A percentile compares a stretch with the other conserved stretches of the same genome.
Evolutionary conservation across 164 flowering plant species (phyloP).

Genomic region (Vitis rupestris): DNA sequence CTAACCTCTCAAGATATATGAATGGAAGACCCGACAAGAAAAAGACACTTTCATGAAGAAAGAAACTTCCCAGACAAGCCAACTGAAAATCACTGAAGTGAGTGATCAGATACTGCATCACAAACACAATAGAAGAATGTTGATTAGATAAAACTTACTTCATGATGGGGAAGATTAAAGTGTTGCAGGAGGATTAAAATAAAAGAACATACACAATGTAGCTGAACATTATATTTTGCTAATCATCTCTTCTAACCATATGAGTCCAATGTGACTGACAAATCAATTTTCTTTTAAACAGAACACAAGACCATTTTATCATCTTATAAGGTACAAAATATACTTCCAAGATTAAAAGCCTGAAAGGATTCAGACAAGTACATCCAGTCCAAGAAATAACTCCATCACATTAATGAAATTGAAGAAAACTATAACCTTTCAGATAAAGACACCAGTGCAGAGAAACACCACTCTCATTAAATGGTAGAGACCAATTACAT

Average conservation of each 20-base stretch:
- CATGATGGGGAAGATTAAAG: no score
- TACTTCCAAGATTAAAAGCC: not conserved
- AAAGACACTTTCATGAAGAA: constrained; percentile 93
- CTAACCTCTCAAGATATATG: constrained; percentile 80
- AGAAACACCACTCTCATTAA: no score
- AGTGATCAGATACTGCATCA: constrained; percentile 78
- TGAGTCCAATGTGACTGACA: not conserved
- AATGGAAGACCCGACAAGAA: constrained; percentile 97
- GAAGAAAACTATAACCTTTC: not conserved
- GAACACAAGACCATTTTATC: not conserved
- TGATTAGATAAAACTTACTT: not conserved
- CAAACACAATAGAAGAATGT: not conserved
- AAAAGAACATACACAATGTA: not conserved
- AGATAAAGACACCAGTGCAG: no score
- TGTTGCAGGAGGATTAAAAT: not conserved
- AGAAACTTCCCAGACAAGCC: constrained; percentile 93
- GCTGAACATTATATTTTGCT: not conserved
- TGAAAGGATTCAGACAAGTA: not conserved
- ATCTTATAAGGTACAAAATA: not conserved
- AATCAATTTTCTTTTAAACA: not conserved
- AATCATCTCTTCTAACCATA: not conserved
- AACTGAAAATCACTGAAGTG: constrained; percentile 94
- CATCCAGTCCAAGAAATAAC: not conserved
- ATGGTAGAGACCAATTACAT: no score
- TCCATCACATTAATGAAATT: not conserved